Evolutionary conservation across 2,329 filamentous ascomycete genomes (phyloP).

Genomic region (Hymenotorrendiella dingleyae): DNA sequence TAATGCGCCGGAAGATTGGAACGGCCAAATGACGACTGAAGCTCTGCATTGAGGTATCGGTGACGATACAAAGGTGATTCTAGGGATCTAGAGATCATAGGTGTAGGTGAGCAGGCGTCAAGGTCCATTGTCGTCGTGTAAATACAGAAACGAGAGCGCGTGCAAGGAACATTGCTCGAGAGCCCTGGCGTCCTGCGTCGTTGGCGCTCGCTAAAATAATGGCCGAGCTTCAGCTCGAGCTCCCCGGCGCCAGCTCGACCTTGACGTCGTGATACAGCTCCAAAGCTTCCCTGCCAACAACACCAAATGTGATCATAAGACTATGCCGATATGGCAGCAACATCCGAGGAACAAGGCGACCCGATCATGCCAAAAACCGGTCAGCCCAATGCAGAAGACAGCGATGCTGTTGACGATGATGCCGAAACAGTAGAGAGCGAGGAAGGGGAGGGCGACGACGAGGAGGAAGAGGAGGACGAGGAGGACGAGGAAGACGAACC

Average conservation of each 20-base stretch:
- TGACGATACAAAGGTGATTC: background rate
- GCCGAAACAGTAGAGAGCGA: no score
- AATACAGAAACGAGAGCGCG: background rate
- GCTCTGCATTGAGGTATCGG: slow-evolving; percentile 18
- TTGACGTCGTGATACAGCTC: slow-evolving; percentile 20
- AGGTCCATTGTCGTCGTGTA: background rate
- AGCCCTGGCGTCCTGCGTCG: no score
- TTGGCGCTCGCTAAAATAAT: no score
- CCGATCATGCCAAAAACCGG: slow-evolving; percentile 17
- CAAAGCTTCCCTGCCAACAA: slow-evolving; percentile 20
- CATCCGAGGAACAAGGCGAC: slow-evolving; percentile 26
- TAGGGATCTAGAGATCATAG: slow-evolving; percentile 1
- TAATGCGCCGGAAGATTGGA: slow-evolving; percentile 11
- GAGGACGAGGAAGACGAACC: slow-evolving; percentile 93
- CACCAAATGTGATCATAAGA: slow-evolving; percentile 27
- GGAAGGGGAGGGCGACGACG: slow-evolving; percentile 39
- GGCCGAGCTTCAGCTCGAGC: slow-evolving; percentile 18
- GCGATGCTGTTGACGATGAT: slow-evolving; percentile 5
- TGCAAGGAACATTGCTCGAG: no score
- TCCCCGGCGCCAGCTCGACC: slow-evolving; percentile 22
- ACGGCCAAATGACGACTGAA: slow-evolving; percentile 18
- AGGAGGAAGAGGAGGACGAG: slow-evolving; percentile 57
- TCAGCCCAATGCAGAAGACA: slow-evolving; percentile 18
- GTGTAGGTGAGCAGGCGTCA: background rate
- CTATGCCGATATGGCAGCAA: slow-evolving; percentile 29